Evolutionary conservation across 2,329 filamentous ascomycete species (phyloP).

Genomic region (Beauveria medogensis): DNA sequence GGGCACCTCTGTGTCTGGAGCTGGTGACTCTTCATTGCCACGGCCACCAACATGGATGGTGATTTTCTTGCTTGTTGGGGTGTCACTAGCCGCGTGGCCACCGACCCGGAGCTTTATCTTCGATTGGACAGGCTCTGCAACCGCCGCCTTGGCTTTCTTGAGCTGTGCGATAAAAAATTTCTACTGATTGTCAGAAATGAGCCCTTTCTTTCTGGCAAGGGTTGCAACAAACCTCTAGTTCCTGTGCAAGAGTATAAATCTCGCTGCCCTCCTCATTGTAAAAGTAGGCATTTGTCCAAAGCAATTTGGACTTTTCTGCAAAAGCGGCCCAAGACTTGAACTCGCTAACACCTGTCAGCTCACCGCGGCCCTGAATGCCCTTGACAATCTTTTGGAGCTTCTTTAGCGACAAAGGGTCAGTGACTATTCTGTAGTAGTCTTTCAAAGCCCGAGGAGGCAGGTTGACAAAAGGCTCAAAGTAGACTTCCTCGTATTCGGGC

Average conservation of each 20-base stretch:
- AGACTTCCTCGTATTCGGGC: conserved; percentile 60
- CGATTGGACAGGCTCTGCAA: conserved; percentile 63
- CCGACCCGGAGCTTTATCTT: conserved; percentile 76
- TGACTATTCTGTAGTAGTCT: conserved; percentile 82
- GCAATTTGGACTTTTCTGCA: conserved; percentile 67
- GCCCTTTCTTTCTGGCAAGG: too few species aligned
- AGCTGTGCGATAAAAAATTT: conserved; percentile 61
- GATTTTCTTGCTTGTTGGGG: conserved; percentile 51
- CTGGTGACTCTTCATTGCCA: conserved; percentile 45
- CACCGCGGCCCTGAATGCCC: conserved; percentile 61
- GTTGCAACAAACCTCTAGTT: conserved; percentile 59
- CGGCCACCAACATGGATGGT: conserved; percentile 62
- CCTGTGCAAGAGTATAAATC: conserved; percentile 66
- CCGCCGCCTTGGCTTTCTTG: conserved; percentile 61
- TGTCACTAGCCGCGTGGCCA: conserved; percentile 36
- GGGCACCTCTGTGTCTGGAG: conserved; percentile 28
- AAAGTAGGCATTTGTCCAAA: conserved; percentile 81
- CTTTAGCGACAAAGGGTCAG: conserved; percentile 70
- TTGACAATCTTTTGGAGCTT: conserved; percentile 69
- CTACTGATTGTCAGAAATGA: conserved; percentile 33
- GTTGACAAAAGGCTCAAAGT: conserved; percentile 67
- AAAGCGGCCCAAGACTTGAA: conserved; percentile 79
- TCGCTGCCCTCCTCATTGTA: conserved; percentile 92
- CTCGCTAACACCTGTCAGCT: conserved; percentile 54
- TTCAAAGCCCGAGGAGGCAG: conserved; percentile 67